These are phyloP conservation scores for Kregervanrija fluxuum DNA, from an alignment of 805 yeast species.

Conservation along the genomic window DNA sequence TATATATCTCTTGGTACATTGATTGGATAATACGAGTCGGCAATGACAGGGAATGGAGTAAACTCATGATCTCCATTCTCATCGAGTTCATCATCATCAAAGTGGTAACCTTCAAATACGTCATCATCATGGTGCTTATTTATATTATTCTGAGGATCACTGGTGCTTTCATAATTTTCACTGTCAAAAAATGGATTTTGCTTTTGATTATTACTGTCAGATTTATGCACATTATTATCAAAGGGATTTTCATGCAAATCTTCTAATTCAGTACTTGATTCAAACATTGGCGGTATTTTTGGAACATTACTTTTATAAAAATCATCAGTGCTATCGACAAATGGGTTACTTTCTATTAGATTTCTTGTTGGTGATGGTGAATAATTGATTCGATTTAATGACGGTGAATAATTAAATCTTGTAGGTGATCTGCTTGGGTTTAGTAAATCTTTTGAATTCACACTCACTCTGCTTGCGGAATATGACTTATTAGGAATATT, in stretches of 20 bases:
- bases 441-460: not conserved
- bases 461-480: slow-evolving; percentile 7
- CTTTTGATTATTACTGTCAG: too few species aligned
- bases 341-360: not conserved
- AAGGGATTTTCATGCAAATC: slow-evolving; percentile 1
- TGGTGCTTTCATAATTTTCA: not conserved
- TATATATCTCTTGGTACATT: slow-evolving; percentile 23
- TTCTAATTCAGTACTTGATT: too few species aligned
- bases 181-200: too few species aligned
- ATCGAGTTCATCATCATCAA: slow-evolving; percentile 17
- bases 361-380: slow-evolving; percentile 17
- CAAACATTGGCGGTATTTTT: too few species aligned
- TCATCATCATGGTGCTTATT: slow-evolving; percentile 1
- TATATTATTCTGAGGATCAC: too few species aligned
- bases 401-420: slow-evolving; percentile 13
- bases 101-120: slow-evolving; percentile 20
- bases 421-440: slow-evolving; percentile 1
- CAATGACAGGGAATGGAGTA: slow-evolving; percentile 28
- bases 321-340: not conserved
- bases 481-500: slow-evolving; percentile 4
- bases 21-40: slow-evolving; percentile 28
- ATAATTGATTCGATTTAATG: slow-evolving; percentile 11
- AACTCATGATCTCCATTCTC: slow-evolving; percentile 21
- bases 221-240: not conserved
- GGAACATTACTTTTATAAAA: too few species aligned